These are phyloP conservation scores for Gardenia jasminoides DNA, from an alignment of 257 asterid genomes.

Conservation along the genomic window DNA sequence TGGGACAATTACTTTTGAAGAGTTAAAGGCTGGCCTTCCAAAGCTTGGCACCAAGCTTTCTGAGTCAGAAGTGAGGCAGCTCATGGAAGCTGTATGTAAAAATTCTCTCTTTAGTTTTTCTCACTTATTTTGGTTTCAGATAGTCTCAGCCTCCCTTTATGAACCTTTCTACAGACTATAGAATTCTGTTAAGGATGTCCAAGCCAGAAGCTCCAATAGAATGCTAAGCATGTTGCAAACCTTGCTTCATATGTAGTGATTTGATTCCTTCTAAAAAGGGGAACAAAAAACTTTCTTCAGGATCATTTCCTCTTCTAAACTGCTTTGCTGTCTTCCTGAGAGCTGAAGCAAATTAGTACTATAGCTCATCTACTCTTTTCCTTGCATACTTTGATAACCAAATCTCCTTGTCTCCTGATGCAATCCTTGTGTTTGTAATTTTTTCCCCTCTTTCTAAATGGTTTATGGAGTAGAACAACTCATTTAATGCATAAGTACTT, in stretches of 20 bases:
- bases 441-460: not conserved
- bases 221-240: not conserved
- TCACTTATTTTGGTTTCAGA: not conserved
- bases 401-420: not conserved
- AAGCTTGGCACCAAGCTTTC: conserved; percentile 93
- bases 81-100: conserved; percentile 81
- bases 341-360: not conserved
- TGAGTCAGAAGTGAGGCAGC: conserved; percentile 88
- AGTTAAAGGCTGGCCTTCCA: conserved; percentile 84
- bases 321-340: conserved; percentile 3
- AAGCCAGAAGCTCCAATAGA: conserved; percentile 1
- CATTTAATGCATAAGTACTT: not conserved
- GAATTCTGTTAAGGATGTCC: not conserved
- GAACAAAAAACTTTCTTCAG: not conserved
- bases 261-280: not conserved
- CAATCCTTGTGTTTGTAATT: not conserved
- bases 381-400: not conserved
- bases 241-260: not conserved
- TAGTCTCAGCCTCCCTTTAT: not conserved
- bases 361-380: not conserved
- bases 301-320: not conserved
- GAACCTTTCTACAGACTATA: not conserved
- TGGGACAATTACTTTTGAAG: conserved; percentile 91
- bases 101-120: conserved; percentile 8
- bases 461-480: not conserved